phyloP scores from a whole-genome alignment of 352 stramenopile species.

The Phytophthora pini region DNA sequence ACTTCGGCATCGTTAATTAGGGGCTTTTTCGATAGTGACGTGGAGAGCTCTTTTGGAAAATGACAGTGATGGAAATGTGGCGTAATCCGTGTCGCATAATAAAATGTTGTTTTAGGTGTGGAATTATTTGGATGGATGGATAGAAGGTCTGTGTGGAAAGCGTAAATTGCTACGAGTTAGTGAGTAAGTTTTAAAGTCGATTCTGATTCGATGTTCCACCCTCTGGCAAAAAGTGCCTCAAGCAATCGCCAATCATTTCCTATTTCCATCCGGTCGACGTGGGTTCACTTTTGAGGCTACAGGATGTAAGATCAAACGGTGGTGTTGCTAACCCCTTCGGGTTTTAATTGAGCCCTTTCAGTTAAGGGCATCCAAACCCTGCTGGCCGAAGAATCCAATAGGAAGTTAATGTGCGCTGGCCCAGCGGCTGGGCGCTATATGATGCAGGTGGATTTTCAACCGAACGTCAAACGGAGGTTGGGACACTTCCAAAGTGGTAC shows the following conservation, averaged over 20 bases:
- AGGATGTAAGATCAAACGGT: not conserved
- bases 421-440: not conserved
- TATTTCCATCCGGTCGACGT: not conserved
- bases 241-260: not conserved
- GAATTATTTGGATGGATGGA: not conserved
- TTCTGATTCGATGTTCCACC: not conserved
- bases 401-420: too few relatives aligned
- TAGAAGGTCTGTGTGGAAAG: not conserved
- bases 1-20: constrained; percentile 47
- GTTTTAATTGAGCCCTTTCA: too few relatives aligned
- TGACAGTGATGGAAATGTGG: not conserved
- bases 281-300: not conserved
- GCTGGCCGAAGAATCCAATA: too few relatives aligned
- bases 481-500: not conserved
- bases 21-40: constrained; percentile 13
- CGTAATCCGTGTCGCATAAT: constrained; percentile 15
- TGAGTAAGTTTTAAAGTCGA: not conserved
- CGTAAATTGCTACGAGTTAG: not conserved
- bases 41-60: not conserved
- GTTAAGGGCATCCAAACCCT: too few relatives aligned
- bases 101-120: not conserved
- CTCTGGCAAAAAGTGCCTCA: not conserved
- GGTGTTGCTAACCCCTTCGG: not conserved
- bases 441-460: constrained; percentile 1
- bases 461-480: not conserved